Evolutionary conservation across 2,329 filamentous ascomycete species (phyloP).

Genomic region (Plectosphaerella sp.): DNA sequence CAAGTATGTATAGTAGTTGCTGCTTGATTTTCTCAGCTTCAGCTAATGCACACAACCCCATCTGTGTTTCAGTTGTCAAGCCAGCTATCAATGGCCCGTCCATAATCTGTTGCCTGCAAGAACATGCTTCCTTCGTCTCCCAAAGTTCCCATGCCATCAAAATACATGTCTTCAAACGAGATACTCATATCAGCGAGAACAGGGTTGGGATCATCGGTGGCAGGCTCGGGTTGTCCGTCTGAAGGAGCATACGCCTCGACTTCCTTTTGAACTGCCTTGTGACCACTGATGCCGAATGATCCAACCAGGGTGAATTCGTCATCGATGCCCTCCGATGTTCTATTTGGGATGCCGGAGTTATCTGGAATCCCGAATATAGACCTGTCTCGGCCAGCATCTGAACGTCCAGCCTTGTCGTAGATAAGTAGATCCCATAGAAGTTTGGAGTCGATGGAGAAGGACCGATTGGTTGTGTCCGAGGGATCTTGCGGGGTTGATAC

Average conservation of each 20-base stretch:
- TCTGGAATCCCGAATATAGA: slow-evolving; percentile 16
- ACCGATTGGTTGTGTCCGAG: no score
- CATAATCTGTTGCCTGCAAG: slow-evolving; percentile 28
- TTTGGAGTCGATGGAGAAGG: slow-evolving; percentile 22
- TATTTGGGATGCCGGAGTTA: not conserved
- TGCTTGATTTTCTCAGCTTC: no score
- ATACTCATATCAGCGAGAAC: not conserved
- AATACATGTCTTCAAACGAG: slow-evolving; percentile 8
- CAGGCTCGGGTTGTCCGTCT: slow-evolving; percentile 7
- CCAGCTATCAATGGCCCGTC: slow-evolving; percentile 28
- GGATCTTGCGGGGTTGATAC: no score
- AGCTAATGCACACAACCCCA: no score
- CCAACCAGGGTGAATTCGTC: slow-evolving; percentile 30
- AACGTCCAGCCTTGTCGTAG: slow-evolving; percentile 26
- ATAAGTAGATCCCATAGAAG: slow-evolving; percentile 30
- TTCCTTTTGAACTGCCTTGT: slow-evolving; percentile 29
- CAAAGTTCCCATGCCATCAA: slow-evolving; percentile 14
- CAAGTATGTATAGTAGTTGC: no score
- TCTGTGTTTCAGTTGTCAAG: no score
- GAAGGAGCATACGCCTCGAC: slow-evolving; percentile 28
- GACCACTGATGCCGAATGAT: slow-evolving; percentile 30
- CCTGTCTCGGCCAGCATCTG: slow-evolving; percentile 13
- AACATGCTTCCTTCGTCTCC: slow-evolving; percentile 21
- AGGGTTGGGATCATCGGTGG: not conserved
- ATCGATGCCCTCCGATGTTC: slow-evolving; percentile 10